phyloP scores from a whole-genome alignment of 1,139 yeast species.

The Meyerozyma carpophila region DNA sequence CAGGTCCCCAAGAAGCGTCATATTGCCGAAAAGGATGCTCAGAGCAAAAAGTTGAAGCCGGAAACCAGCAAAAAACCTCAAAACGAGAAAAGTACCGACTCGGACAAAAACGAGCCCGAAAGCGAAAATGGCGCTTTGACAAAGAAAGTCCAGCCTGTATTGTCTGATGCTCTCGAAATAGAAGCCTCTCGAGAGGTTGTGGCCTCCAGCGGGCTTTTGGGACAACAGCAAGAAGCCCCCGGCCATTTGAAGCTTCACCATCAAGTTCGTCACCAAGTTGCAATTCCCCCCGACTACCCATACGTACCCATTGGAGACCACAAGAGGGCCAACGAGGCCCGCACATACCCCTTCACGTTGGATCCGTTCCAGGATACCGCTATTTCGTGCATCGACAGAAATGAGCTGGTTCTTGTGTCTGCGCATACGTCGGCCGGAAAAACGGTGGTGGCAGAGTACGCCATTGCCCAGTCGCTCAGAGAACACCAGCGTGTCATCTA shows the following conservation, averaged over 20 bases:
- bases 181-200: conserved; percentile 88
- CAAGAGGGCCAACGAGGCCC: conserved; percentile 65
- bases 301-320: conserved; percentile 87
- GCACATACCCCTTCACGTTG: conserved; percentile 83
- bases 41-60: conserved; percentile 5
- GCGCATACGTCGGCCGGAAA: conserved; percentile 99
- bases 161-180: conserved; percentile 83
- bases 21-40: conserved; percentile 3
- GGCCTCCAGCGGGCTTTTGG: conserved; percentile 67
- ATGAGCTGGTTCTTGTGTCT: conserved; percentile 93
- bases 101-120: conserved; percentile 11
- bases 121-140: conserved; percentile 8
- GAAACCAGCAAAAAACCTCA: conserved; percentile 4
- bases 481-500: conserved; percentile 93
- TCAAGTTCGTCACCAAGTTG: conserved; percentile 97
- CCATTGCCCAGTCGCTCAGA: conserved; percentile 88
- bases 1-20: not conserved
- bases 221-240: conserved; percentile 14
- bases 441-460: conserved; percentile 98
- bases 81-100: conserved; percentile 15
- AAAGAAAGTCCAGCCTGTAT: conserved; percentile 54
- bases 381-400: conserved; percentile 86
- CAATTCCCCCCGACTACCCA: conserved; percentile 86
- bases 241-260: conserved; percentile 72
- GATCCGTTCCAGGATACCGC: conserved; percentile 98